phyloP scores from a whole-genome alignment of 345 rosid species.

The Rhodomyrtus tomentosa region DNA sequence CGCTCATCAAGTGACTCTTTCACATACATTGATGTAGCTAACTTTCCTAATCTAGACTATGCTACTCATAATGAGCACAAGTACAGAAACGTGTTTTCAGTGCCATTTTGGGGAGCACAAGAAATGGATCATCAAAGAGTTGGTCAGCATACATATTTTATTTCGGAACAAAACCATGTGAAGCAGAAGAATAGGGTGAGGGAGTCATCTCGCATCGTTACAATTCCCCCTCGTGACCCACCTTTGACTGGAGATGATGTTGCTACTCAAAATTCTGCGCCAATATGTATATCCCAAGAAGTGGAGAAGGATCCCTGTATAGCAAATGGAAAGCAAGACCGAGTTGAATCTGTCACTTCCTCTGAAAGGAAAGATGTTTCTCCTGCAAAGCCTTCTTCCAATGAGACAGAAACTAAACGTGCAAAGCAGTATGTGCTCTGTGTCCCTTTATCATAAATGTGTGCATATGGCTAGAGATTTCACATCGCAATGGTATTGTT shows the following conservation, averaged over 20 bases:
- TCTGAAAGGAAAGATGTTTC: constrained; percentile 49
- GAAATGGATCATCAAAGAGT: constrained; percentile 25
- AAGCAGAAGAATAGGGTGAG: constrained; percentile 14
- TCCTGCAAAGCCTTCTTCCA: constrained; percentile 23
- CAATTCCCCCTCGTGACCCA: background rate
- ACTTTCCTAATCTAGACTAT: background rate
- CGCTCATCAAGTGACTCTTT: constrained; percentile 59
- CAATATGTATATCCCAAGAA: constrained; percentile 8
- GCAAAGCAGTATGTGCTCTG: constrained; percentile 74
- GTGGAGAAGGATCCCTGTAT: constrained; percentile 7
- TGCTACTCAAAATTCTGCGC: constrained; percentile 5
- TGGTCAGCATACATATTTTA: constrained; percentile 8
- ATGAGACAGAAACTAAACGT: constrained; percentile 63
- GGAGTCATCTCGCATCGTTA: constrained; percentile 6
- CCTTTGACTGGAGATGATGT: background rate
- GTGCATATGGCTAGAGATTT: background rate
- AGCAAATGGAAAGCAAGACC: constrained; percentile 9
- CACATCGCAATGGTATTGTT: background rate
- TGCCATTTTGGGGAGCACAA: constrained; percentile 33
- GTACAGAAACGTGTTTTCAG: constrained; percentile 7
- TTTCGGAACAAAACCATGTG: background rate
- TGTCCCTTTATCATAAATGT: background rate
- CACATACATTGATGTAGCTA: constrained; percentile 25
- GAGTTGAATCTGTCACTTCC: constrained; percentile 5
- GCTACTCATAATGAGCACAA: constrained; percentile 10